Percentiles rank a stretch among this genome's conserved stretches.
Evolutionary conservation across 768 basidiomycete species (phyloP).

Genomic region (Russula brevipes): DNA sequence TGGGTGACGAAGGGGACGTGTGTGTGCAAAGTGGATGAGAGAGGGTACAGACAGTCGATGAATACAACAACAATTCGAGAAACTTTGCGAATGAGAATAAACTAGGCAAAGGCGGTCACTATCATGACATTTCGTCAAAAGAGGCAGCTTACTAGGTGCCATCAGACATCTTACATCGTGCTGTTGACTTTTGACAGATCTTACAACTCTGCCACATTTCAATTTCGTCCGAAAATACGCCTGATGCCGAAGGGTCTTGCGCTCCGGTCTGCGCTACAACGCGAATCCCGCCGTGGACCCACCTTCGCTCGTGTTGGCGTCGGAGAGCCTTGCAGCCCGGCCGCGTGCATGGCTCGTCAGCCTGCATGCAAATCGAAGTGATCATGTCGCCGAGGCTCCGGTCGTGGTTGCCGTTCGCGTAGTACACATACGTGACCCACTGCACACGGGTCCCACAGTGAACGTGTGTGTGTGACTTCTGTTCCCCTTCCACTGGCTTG

Average conservation of each 20-base stretch:
- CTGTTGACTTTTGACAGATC: slow-evolving; percentile 40
- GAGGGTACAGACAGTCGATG: slow-evolving; percentile 33
- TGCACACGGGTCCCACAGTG: slow-evolving; percentile 42
- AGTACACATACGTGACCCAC: slow-evolving; percentile 44
- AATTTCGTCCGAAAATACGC: slow-evolving; percentile 30
- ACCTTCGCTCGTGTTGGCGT: slow-evolving; percentile 20
- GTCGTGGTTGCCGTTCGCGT: slow-evolving; percentile 30
- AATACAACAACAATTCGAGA: slow-evolving; percentile 25
- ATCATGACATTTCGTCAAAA: slow-evolving; percentile 35
- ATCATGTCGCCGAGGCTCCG: slow-evolving; percentile 43
- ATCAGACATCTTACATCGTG: slow-evolving; percentile 38
- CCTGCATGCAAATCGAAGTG: slow-evolving; percentile 30
- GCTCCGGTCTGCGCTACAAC: slow-evolving; percentile 7
- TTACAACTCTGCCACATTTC: slow-evolving; percentile 48
- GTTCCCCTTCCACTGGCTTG: slow-evolving; percentile 17
- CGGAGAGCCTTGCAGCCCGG: slow-evolving; percentile 31
- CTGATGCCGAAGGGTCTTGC: background rate
- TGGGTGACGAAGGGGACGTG: slow-evolving; percentile 21
- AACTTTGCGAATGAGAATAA: slow-evolving; percentile 46
- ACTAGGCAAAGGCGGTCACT: slow-evolving; percentile 31
- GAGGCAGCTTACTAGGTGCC: slow-evolving; percentile 46
- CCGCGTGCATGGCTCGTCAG: slow-evolving; percentile 36
- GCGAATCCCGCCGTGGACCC: slow-evolving; percentile 20
- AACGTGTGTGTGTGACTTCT: slow-evolving; percentile 15
- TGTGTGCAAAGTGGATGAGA: slow-evolving; percentile 19